phyloP scores from a whole-genome alignment of 2,329 filamentous ascomycete genomes.

The Aureobasidium namibiae region DNA sequence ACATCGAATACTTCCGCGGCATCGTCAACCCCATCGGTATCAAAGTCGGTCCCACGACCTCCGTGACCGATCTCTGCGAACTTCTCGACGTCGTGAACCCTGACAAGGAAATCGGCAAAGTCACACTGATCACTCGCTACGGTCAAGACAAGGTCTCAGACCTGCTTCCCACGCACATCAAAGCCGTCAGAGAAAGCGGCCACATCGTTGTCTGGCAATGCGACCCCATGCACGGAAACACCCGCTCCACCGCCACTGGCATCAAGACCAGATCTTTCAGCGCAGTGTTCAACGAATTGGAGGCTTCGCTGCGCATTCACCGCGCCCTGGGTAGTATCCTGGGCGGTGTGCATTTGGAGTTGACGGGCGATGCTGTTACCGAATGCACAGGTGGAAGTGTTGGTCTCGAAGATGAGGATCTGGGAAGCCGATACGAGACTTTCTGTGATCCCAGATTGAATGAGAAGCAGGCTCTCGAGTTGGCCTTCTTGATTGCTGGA shows the following conservation, averaged over 20 bases:
- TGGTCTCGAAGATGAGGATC: constrained; percentile 75
- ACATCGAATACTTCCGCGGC: constrained; percentile 96
- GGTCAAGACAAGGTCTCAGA: constrained; percentile 67
- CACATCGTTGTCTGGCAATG: constrained; percentile 89
- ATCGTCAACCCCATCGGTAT: constrained; percentile 94
- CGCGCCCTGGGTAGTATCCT: constrained; percentile 75
- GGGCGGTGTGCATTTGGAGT: constrained; percentile 87
- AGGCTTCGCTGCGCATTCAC: constrained; percentile 76
- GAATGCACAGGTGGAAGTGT: constrained; percentile 91
- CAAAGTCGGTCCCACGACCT: constrained; percentile 87
- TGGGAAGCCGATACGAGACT: constrained; percentile 85
- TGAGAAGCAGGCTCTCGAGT: constrained; percentile 92
- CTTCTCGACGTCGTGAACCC: constrained; percentile 86
- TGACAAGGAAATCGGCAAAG: constrained; percentile 71
- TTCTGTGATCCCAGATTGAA: constrained; percentile 95
- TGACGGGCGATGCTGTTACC: constrained; percentile 92
- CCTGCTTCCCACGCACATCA: constrained; percentile 77
- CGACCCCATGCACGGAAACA: constrained; percentile 91
- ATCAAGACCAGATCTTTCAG: constrained; percentile 90
- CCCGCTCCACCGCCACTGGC: constrained; percentile 57
- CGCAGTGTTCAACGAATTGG: constrained; percentile 81
- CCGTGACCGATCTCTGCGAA: constrained; percentile 62
- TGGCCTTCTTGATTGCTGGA: constrained; percentile 87
- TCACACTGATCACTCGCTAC: constrained; percentile 94
- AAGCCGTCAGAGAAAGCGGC: constrained; percentile 72